Evolutionary conservation across 163 green algal genomes (phyloP).

Genomic region (Volvox carteri): DNA sequence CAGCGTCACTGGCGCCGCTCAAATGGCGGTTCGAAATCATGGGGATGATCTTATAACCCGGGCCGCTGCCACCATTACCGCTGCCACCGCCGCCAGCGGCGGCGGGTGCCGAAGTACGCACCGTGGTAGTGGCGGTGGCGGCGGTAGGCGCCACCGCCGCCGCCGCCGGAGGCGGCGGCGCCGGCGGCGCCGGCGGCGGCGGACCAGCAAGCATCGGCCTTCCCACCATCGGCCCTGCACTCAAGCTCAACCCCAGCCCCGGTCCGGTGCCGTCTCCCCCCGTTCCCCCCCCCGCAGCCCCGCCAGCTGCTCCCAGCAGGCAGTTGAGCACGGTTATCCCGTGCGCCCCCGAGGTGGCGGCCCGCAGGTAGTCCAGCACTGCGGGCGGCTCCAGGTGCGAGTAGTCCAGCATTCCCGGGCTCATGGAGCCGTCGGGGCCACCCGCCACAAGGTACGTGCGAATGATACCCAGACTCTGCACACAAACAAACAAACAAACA

Average conservation of each 20-base stretch:
- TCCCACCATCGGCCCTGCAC: background rate
- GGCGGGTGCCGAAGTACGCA: background rate
- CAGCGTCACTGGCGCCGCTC: background rate
- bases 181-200: background rate
- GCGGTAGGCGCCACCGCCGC: background rate
- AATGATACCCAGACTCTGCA: slow-evolving; percentile 62
- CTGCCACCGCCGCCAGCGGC: background rate
- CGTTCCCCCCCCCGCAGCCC: background rate
- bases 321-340: slow-evolving; percentile 17
- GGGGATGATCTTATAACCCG: slow-evolving; percentile 46
- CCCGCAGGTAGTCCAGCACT: background rate
- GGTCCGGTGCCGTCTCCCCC: background rate
- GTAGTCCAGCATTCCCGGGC: slow-evolving; percentile 31
- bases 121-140: too few relatives aligned
- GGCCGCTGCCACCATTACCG: background rate
- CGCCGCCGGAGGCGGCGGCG: background rate
- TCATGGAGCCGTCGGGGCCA: background rate
- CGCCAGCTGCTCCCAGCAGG: background rate
- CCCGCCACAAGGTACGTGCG: slow-evolving; percentile 51
- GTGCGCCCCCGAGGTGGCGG: background rate
- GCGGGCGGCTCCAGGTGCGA: background rate
- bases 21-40: background rate
- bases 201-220: background rate
- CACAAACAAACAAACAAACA: too few relatives aligned
- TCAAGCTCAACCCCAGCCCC: background rate